Evolutionary conservation across 2,329 filamentous ascomycete genomes (phyloP).

Genomic region (Neonectria punicea): DNA sequence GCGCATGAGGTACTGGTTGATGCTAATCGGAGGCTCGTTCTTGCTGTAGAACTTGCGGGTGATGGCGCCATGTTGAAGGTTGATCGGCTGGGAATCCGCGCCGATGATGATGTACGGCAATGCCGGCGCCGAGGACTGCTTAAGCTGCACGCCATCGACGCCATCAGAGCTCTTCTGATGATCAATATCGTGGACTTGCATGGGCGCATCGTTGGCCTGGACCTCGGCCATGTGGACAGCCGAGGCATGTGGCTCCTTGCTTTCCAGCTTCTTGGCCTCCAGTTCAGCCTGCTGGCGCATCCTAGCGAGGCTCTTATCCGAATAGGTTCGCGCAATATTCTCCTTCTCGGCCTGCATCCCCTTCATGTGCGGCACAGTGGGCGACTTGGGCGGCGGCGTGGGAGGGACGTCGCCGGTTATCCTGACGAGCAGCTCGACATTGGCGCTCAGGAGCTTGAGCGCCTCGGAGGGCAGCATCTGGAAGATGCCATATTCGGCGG

Average conservation of each 20-base stretch:
- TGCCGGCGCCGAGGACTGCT: conserved; percentile 47
- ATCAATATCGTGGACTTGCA: neutral
- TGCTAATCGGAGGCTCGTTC: conserved; percentile 81
- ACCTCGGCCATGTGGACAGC: neutral
- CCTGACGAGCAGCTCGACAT: conserved; percentile 76
- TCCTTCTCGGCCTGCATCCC: conserved; percentile 72
- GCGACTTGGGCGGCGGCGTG: conserved; percentile 75
- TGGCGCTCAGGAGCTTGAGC: conserved; percentile 80
- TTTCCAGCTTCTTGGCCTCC: conserved; percentile 39
- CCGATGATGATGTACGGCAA: conserved; percentile 70
- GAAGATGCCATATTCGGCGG: conserved; percentile 72
- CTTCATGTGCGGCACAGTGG: conserved; percentile 73
- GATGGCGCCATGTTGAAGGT: conserved; percentile 84
- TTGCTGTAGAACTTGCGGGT: conserved; percentile 95
- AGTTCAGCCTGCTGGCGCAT: conserved; percentile 55
- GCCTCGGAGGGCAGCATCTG: conserved; percentile 78
- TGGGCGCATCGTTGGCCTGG: conserved; percentile 10
- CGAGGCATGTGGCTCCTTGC: conserved; percentile 23
- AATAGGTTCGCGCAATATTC: conserved; percentile 67
- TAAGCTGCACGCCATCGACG: conserved; percentile 67
- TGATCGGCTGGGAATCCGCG: conserved; percentile 77
- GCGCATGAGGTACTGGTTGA: conserved; percentile 86
- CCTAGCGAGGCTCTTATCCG: conserved; percentile 62
- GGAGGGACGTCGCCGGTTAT: conserved; percentile 82
- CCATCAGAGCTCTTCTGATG: conserved; percentile 39